Base-by-base conservation (phyloP, 2,329 filamentous ascomycete genomes). In the Xenosphaeropsis pyriputrescens region DNA sequence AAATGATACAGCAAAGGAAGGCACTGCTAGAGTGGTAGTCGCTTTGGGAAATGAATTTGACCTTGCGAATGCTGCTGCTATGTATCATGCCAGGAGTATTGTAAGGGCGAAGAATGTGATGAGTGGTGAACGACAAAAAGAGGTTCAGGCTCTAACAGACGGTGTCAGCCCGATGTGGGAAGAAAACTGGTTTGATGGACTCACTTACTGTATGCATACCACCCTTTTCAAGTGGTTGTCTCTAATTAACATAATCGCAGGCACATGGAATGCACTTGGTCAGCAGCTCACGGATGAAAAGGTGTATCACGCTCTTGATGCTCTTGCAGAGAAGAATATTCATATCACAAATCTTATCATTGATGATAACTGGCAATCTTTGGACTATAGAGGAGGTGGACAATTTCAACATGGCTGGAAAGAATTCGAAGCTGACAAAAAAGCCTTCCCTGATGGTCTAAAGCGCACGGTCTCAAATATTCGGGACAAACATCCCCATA, bases 291-390 rank as follows among this genome's bases (percentile, higher is more conserved):
- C 79, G 0, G 83, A 89, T 42, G 67, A 84, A 15, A 93, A 85
- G 49, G 72, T 98, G 12, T 64, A 86, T 11, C 58, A 75, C 31
- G 85, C 88, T 1, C 63, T 96, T 1, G 74, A 85, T 41, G 67
- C 70, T 2, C 62, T 98, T 9, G 70, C 77, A 4, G 64, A 75
- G 19, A 70, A 82, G 39, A 71, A 78, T 1, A 84, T 98, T 50
- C 76, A 80, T 32, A 69, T 96, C 34, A 79, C 76, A 0, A 93
- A 78, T 50, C 66, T 98, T 2, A 94, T 96, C 43, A 93, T 98
- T 44, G 91, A 98, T 49, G 91, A 98, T 53, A 93, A 93, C 49
- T 98, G 91, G 91, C 88, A 94, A 57, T 74, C 79, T 7, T 68
- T 93, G 34, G 74, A 72, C 45, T 59, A 65, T 19, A 48, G 53